phyloP scores from a whole-genome alignment of 805 yeast species.

The Ogataea parapolymorpha region DNA sequence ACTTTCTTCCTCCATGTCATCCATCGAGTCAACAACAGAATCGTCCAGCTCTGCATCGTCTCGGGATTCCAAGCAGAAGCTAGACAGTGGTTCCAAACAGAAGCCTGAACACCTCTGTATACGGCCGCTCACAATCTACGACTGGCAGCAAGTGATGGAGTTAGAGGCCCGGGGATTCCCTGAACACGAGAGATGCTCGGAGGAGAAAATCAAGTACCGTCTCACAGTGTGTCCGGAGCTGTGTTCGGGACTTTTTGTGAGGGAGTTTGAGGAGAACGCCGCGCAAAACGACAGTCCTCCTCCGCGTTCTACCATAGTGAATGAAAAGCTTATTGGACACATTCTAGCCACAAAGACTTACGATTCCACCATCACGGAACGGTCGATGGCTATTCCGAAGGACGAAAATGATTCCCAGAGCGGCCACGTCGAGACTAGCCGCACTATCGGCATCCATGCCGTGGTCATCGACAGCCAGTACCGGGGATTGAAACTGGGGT shows the following conservation, averaged over 20 bases:
- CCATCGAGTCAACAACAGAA: constrained; percentile 30
- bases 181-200: constrained; percentile 62
- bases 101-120: constrained; percentile 61
- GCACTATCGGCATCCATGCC: constrained; percentile 77
- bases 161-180: constrained; percentile 73
- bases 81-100: constrained; percentile 26
- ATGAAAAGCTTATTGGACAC: constrained; percentile 75
- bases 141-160: constrained; percentile 54
- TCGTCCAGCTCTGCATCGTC: constrained; percentile 20
- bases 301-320: constrained; percentile 44
- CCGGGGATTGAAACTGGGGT: constrained; percentile 80
- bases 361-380: constrained; percentile 46
- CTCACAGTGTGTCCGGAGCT: constrained; percentile 84
- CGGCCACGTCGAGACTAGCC: constrained; percentile 77
- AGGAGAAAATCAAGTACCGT: constrained; percentile 65
- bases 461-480: constrained; percentile 73
- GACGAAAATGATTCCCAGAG: constrained; percentile 20
- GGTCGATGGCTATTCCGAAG: constrained; percentile 45
- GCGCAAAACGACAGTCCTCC: constrained; percentile 34
- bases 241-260: constrained; percentile 79
- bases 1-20: constrained; percentile 7
- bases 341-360: constrained; percentile 71
- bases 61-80: constrained; percentile 13
- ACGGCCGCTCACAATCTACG: constrained; percentile 78
- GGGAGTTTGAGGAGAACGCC: constrained; percentile 49